Base-by-base conservation (phyloP, 1,284 basidiomycete species). In the Peniophora sp. region DNA sequence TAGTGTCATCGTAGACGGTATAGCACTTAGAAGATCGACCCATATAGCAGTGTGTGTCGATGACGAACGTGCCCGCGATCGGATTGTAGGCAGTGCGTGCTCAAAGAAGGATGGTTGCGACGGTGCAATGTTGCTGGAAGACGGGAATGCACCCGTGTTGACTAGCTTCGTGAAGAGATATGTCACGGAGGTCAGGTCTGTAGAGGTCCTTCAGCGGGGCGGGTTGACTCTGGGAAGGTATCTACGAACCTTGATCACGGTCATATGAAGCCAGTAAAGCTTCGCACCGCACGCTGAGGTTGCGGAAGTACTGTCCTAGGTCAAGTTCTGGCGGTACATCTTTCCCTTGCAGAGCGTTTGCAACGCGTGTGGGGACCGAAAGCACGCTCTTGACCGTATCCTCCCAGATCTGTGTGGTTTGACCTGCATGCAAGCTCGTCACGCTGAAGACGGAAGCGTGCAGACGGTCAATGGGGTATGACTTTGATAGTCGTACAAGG, bases 401-500 rank as follows among this genome's bases (percentile, higher is more conserved):
- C 55, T 85, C 83, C 89, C 89, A 92, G 50, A 65, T 56, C 35
- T 76, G 55, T 34, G 63, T 61, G 49, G 64, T 62, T 54, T 67
- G 68, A 47, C 57, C 56, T 48, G 62, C 54, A 8, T 52, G 48
- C 34, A 46, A 17, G 8, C 18, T 42, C 36, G 48, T 48, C 10
- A 49, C 55, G 10, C 59, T 57, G 60, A 78, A 79, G 2, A 84
- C 59, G 17, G 75, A 68, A 17, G 65, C 58, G 61, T 85, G 79
- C 17, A 92, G 62, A 39, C 81, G 72, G 56, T 89, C 84, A 45
- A 93, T 65, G 3, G 87, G 76, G 60, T 89, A 92, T 32, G 76
- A 68, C 44, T 62, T 66, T 2, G 73, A 61, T 8, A 94, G 70
- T 18, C 65, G 69, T n/a, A 68, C 69, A 17, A 94, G 69, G 0